These are phyloP conservation scores for Phytophthora chlamydospora DNA, from an alignment of 352 stramenopile genomes.

Conservation along the genomic window DNA sequence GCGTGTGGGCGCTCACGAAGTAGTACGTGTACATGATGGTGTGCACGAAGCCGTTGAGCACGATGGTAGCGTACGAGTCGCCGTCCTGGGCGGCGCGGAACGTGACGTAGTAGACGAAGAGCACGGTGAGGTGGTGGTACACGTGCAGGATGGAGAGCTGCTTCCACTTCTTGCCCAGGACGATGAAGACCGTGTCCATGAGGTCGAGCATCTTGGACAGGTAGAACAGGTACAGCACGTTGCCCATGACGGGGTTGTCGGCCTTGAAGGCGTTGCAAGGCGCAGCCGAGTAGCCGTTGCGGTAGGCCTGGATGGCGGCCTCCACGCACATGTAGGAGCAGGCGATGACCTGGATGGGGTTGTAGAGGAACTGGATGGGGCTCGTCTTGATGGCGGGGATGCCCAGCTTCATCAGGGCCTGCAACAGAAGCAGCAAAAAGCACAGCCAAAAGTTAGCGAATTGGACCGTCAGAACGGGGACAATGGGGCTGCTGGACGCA, in stretches of 20 bases:
- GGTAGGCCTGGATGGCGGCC: conserved; percentile 87
- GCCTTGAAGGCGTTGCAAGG: conserved; percentile 91
- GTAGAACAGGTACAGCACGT: conserved; percentile 97
- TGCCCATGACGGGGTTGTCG: conserved; percentile 86
- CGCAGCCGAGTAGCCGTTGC: conserved; percentile 81
- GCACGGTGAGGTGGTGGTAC: conserved; percentile 97
- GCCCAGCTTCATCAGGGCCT: conserved; percentile 58
- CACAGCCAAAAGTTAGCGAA: not conserved
- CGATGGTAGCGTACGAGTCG: conserved; percentile 95
- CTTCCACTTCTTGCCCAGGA: conserved; percentile 96
- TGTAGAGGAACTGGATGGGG: conserved; percentile 94
- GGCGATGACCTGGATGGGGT: conserved; percentile 93
- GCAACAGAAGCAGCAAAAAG: conserved; percentile 16
- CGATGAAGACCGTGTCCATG: conserved; percentile 95
- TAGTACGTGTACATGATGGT: conserved; percentile 99
- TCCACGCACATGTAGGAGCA: conserved; percentile 96
- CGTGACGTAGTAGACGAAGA: conserved; percentile 96
- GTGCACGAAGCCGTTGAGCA: conserved; percentile 97
- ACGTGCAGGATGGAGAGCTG: conserved; percentile 97
- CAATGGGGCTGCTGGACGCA: conserved; percentile 75
- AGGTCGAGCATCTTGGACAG: conserved; percentile 94
- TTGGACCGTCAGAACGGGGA: conserved; percentile 6
- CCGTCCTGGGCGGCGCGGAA: conserved; percentile 93
- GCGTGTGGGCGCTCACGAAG: conserved; percentile 96
- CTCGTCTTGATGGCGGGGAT: conserved; percentile 58